phyloP scores from a whole-genome alignment of 495 filamentous ascomycete genomes.

The Xylaria sp. region DNA sequence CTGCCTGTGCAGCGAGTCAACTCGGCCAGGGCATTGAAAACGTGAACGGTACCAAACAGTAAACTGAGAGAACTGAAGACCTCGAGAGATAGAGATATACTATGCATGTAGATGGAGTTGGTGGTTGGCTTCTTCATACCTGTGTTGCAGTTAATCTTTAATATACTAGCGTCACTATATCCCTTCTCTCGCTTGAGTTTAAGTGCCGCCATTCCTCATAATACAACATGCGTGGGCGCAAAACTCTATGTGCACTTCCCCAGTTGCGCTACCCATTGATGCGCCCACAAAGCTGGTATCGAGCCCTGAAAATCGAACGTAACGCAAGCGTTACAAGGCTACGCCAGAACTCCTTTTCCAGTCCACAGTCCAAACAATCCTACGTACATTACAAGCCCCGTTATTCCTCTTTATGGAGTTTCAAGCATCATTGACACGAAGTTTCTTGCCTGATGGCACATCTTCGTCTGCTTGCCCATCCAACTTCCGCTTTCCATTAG shows the following conservation, averaged over 20 bases:
- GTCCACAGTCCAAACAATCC: conserved; percentile 12
- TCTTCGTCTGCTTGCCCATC: conserved; percentile 25
- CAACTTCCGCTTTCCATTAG: conserved; percentile 38
- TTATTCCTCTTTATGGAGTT: not conserved
- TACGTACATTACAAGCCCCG: not conserved
- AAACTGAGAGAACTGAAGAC: conserved; percentile 4
- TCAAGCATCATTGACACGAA: conserved; percentile 38
- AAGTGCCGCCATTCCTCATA: not conserved
- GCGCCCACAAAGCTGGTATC: not conserved
- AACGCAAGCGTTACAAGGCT: conserved; percentile 34
- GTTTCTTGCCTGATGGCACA: conserved; percentile 43
- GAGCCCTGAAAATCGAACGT: conserved; percentile 15
- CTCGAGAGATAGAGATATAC: conserved; percentile 22
- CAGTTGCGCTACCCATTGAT: not conserved
- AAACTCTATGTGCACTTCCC: not conserved
- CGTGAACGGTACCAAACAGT: conserved; percentile 49
- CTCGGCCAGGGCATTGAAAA: conserved; percentile 65
- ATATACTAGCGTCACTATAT: conserved; percentile 5
- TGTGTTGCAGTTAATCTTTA: conserved; percentile 17
- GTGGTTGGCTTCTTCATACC: conserved; percentile 16
- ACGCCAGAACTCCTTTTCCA: conserved; percentile 32
- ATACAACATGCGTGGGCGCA: conserved; percentile 7
- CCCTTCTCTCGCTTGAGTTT: not conserved
- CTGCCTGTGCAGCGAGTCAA: conserved; percentile 76
- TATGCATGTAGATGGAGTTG: conserved; percentile 24